Evolutionary conservation across 768 basidiomycete genomes (phyloP), one percentile per base, ranked within the genome.

Genomic region (Sporobolomyces pararoseus): DNA sequence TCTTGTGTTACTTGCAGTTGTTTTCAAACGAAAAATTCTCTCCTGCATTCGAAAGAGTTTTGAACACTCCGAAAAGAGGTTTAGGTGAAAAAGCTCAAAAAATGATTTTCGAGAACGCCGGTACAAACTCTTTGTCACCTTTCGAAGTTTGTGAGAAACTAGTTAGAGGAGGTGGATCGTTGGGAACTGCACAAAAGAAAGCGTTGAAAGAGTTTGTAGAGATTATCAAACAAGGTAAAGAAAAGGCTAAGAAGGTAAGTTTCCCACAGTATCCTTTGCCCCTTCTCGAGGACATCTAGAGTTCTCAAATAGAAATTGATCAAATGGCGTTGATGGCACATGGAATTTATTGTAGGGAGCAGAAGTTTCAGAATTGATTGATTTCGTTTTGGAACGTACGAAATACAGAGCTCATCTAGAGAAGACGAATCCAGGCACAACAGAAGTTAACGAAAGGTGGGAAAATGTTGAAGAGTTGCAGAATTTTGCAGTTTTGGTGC

Each of bases 401-500:
- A 81, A 83, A 10, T 93, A 91, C 77, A 82, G 87, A 75, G 84
- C 83, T 16, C 83, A 91, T 76, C 80, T 93, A 47, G 85, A 83
- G 77, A 86, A 85, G 75, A 86, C 86, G n/a, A n/a, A n/a, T 0
- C 85, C 89, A 58, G 82, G 78, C 35, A 61, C 83, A n/a, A 61
- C 83, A n/a, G 90, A 92, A 67, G 87, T 84, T 81, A 86, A 88
- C 47, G 84, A 83, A 46, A 81, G 89, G 46, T 88, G 88, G 89
- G 89, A 91, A 79, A 95, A 95, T 78, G 86, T 93, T 1, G 83
- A 88, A 74, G 91, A 93, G 79, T 81, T 95, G 72, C 39, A 71
- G 55, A 37, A 52, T 12, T 74, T 68, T 55, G 73, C 73, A 12
- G 53, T 66, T 9, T 27, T 62, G 31, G 73, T 74, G 27, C 63